These are phyloP conservation scores for Fusarium cyanostomum DNA, from an alignment of 2,329 filamentous ascomycete species.

Conservation along the genomic window DNA sequence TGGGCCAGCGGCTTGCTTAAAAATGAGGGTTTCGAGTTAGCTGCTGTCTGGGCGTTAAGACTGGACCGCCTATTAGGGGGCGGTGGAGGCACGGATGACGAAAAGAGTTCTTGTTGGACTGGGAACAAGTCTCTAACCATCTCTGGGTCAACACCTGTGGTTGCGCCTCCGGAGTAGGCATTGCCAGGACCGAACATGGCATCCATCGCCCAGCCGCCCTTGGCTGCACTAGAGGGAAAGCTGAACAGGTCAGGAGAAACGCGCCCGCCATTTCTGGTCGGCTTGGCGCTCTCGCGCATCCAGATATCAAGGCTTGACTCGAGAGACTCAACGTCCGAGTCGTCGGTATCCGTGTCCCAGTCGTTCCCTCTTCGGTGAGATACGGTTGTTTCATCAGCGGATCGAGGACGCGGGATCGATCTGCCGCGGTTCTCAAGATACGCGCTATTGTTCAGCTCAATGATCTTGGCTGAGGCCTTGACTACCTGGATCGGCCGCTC, in stretches of 20 bases:
- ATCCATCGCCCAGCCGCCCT: conserved; percentile 57
- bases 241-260: conserved; percentile 64
- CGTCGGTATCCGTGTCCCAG: conserved; percentile 57
- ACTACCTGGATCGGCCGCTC: conserved; percentile 24
- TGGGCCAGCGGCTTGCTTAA: conserved; percentile 32
- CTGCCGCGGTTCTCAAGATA: conserved; percentile 32
- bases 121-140: conserved; percentile 59
- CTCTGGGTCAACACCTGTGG: conserved; percentile 47
- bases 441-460: conserved; percentile 33
- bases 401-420: conserved; percentile 54
- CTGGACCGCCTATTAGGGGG: conserved; percentile 64
- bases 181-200: conserved; percentile 55
- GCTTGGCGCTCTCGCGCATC: conserved; percentile 63
- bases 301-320: conserved; percentile 66
- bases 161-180: conserved; percentile 34
- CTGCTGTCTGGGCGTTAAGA: conserved; percentile 58
- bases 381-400: conserved; percentile 57
- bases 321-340: conserved; percentile 54
- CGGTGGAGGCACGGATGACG: conserved; percentile 53
- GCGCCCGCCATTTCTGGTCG: conserved; percentile 43
- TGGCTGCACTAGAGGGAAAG: conserved; percentile 55
- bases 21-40: conserved; percentile 26
- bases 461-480: conserved; percentile 32
- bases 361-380: conserved; percentile 53
- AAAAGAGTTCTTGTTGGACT: conserved; percentile 52